Conservation (phyloP, 495 filamentous ascomycete genomes). For the Daldinia childiae region DNA sequence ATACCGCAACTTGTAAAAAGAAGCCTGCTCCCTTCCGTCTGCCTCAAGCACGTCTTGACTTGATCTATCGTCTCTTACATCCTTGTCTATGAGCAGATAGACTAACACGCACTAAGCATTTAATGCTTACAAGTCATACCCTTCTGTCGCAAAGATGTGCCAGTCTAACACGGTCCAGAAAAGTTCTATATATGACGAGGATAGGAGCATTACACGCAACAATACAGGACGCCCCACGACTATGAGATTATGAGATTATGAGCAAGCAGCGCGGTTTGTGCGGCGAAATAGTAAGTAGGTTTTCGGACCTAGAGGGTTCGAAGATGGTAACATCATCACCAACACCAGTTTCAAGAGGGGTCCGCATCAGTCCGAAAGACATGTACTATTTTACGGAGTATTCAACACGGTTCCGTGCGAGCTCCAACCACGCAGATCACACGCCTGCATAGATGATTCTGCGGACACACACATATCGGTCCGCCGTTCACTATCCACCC, state of each 20-base stretch:
- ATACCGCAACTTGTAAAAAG: slow-evolving; percentile 21
- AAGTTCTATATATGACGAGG: slow-evolving; percentile 14
- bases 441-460: slow-evolving; percentile 18
- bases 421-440: slow-evolving; percentile 35
- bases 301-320: slow-evolving; percentile 20
- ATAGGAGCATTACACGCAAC: slow-evolving; percentile 4
- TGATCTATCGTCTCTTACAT: slow-evolving; percentile 30
- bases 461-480: slow-evolving; percentile 27
- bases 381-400: slow-evolving; percentile 31
- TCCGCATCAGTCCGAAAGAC: slow-evolving; percentile 1
- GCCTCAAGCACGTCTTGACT: background rate
- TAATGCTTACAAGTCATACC: slow-evolving; percentile 17
- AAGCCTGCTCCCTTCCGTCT: slow-evolving; percentile 8
- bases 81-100: slow-evolving; percentile 25
- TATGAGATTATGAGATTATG: background rate
- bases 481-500: slow-evolving; percentile 12
- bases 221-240: slow-evolving; percentile 5
- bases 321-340: slow-evolving; percentile 20
- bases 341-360: slow-evolving; percentile 19
- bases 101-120: slow-evolving; percentile 21
- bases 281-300: slow-evolving; percentile 25
- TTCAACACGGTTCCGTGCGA: slow-evolving; percentile 30
- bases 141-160: slow-evolving; percentile 21
- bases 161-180: slow-evolving; percentile 13
- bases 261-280: background rate